Evolutionary conservation across 192 early-diverging fungal species (phyloP).

Genomic region (Entomortierella lignicola): DNA sequence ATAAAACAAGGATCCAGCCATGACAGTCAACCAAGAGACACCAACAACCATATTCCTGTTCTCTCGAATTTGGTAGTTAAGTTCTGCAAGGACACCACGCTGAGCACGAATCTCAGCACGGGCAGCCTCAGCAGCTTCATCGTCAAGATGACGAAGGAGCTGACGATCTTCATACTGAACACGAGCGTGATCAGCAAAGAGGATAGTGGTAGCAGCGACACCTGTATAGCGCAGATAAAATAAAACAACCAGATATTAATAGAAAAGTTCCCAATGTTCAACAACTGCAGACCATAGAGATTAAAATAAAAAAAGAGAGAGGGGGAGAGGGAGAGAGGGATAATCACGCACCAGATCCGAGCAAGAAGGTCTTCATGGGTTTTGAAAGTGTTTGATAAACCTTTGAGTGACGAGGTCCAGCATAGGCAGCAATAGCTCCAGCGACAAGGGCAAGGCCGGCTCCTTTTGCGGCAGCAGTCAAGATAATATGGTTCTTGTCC

Average conservation of each 20-base stretch:
- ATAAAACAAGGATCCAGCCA: conserved; percentile 45
- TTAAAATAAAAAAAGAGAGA: too few species aligned
- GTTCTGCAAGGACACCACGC: conserved; percentile 36
- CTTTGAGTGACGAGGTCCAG: conserved; percentile 41
- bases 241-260: not conserved
- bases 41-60: conserved; percentile 46
- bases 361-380: conserved; percentile 47
- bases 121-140: conserved; percentile 38
- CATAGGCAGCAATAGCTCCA: conserved; percentile 32
- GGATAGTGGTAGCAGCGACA: conserved; percentile 29
- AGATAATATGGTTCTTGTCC: conserved; percentile 32
- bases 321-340: too few species aligned
- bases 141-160: conserved; percentile 45
- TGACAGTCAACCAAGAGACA: conserved; percentile 49
- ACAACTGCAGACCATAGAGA: too few species aligned
- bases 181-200: conserved; percentile 47
- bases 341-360: conserved; percentile 29
- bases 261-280: too few species aligned
- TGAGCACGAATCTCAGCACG: conserved; percentile 44
- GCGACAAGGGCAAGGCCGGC: conserved; percentile 45
- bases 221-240: conserved; percentile 5
- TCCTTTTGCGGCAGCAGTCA: conserved; percentile 44
- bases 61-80: conserved; percentile 46
- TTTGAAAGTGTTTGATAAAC: conserved; percentile 35
- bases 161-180: conserved; percentile 48